Base-by-base conservation (phyloP, 176 grass and related monocot genomes). In the Phoenix dactylifera region DNA sequence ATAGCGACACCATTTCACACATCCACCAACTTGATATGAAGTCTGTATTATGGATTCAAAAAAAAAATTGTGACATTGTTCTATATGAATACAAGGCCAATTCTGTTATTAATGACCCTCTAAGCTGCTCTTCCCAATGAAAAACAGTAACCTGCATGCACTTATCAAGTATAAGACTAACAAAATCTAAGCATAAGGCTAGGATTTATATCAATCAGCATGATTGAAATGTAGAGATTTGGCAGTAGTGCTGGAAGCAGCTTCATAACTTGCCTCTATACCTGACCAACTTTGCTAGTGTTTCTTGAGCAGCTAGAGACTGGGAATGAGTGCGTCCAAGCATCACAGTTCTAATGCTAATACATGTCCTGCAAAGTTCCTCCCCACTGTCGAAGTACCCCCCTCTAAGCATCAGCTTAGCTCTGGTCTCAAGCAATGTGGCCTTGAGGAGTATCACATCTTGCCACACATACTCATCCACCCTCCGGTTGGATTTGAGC, bases 381-480 rank as follows among this genome's bases (percentile, higher is more conserved):
- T 98, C 93, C 0, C 84, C 93, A 0, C 70, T 81, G 62, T 98
- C 93, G 1, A 98, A 98, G 52, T 85, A 80, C 54, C 93, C 93
- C 0, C 93, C 93, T 22, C 81, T 78, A 28, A 98, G 84, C 44
- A 98, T 52, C 61, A 98, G 78, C 50, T 98, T 98, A 0, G 88
- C 87, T 55, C 87, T 73, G 3, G 88, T 92, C 75, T 92, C 93
- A 0, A 92, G 84, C 72, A 98, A 51, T 0, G 84, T 83, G 0
- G 93, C 93, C 70, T 98, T 98, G 60, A 93, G 94, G 22, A 98
- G 81, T 1, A 84, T 98, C 26, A 98, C 94, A 55, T 98, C 94
- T 77, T 98, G 94, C 94, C 88, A 93, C 51, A 98, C 77, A 16
- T 89, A 81, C 50, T 98, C 94, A 1, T 98, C 82, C 0, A 98